phyloP scores from a whole-genome alignment of 208 protist species.

The Trypanosoma caninum region DNA sequence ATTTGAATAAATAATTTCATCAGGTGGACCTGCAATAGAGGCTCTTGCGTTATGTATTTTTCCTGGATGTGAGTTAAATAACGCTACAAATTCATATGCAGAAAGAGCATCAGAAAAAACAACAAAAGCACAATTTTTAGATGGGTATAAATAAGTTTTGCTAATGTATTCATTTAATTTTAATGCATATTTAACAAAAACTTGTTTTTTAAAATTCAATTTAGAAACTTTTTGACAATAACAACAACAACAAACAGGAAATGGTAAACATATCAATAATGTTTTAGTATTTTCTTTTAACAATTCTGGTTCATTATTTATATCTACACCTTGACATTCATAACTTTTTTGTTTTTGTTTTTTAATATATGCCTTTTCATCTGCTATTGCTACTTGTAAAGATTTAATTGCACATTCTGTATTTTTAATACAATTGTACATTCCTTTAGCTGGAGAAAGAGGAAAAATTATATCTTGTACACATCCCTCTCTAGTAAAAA shows the following conservation, averaged over 20 bases:
- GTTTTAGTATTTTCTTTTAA: not conserved
- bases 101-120: slow-evolving; percentile 58
- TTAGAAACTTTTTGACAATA: slow-evolving; percentile 51
- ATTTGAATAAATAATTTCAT: slow-evolving; percentile 63
- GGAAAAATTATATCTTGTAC: slow-evolving; percentile 70
- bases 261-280: slow-evolving; percentile 21
- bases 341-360: not conserved
- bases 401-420: slow-evolving; percentile 58
- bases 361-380: slow-evolving; percentile 41
- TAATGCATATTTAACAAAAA: slow-evolving; percentile 30
- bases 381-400: slow-evolving; percentile 70
- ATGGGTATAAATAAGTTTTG: slow-evolving; percentile 31
- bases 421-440: slow-evolving; percentile 48
- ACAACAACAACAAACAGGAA: slow-evolving; percentile 35
- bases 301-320: not conserved
- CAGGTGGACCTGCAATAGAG: slow-evolving; percentile 65
- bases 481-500: slow-evolving; percentile 47
- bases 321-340: too few relatives aligned
- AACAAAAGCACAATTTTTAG: slow-evolving; percentile 55
- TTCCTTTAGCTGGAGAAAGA: slow-evolving; percentile 42
- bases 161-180: slow-evolving; percentile 49
- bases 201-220: slow-evolving; percentile 43
- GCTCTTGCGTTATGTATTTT: slow-evolving; percentile 36
- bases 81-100: slow-evolving; percentile 72
- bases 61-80: slow-evolving; percentile 52